Percentiles rank a stretch among this genome's conserved stretches.
Conservation (phyloP, 164 flowering plant genomes). For the Vitis rotundifolia region DNA sequence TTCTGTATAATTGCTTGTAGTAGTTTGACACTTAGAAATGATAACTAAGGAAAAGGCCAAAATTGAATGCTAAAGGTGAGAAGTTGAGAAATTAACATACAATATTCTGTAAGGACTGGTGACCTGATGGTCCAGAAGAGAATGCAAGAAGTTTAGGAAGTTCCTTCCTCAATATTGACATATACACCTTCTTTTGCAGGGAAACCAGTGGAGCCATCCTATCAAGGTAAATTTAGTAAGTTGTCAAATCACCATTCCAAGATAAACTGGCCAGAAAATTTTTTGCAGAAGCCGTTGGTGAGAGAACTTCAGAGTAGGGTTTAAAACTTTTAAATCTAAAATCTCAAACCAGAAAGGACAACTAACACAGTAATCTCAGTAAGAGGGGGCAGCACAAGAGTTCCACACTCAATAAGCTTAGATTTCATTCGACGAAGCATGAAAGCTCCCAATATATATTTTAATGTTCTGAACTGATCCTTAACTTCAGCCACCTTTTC, state of each 20-base stretch:
- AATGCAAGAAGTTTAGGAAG: constrained; percentile 76
- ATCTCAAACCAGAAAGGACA: constrained; percentile 15
- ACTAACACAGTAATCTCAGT: constrained; percentile 88
- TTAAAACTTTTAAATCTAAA: neutral
- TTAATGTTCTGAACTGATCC: constrained; percentile 53
- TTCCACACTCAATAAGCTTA: constrained; percentile 71
- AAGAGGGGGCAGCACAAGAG: constrained; percentile 75
- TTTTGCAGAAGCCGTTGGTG: neutral
- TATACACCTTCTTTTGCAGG: constrained; percentile 82
- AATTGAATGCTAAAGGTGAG: neutral
- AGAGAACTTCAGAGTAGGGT: neutral
- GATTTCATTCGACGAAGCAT: constrained; percentile 92
- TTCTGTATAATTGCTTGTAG: too few species aligned
- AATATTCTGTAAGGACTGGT: constrained; percentile 81
- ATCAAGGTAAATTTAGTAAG: constrained; percentile 17
- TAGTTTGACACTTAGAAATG: neutral
- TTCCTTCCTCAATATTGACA: constrained; percentile 87
- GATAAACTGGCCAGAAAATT: neutral
- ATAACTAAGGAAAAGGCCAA: neutral
- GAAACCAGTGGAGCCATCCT: constrained; percentile 81
- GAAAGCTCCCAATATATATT: constrained; percentile 64
- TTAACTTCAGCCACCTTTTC: constrained; percentile 34
- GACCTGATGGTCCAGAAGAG: constrained; percentile 64
- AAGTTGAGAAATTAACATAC: constrained; percentile 31
- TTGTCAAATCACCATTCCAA: constrained; percentile 2